Evolutionary conservation across 148 eudicot species (phyloP), one percentile per base, ranked within the genome.

Genomic region (Dianthus caryophyllus): DNA sequence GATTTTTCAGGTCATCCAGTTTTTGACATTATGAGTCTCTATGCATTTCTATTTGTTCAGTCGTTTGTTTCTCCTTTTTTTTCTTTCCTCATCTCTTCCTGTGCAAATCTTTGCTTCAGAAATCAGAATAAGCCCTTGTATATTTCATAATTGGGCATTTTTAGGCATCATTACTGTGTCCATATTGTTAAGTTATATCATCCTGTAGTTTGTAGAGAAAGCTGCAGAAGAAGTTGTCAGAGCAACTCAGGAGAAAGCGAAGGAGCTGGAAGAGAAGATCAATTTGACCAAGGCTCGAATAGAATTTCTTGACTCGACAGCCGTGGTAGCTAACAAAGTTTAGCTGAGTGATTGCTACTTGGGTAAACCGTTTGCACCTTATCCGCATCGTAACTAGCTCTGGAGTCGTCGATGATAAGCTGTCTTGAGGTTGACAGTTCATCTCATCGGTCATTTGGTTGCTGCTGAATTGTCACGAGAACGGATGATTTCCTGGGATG

Each of bases 221-320:
- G 99, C 99, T 38, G 96, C 99, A 0, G 88, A 84, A 76, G 87
- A 85, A 71, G 69, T 95, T 47, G 93, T 95, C 17, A 79, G 80
- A 9, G 82, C 84, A 5, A 86, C 84, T 60, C 86, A 67, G 74
- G 97, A 88, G 72, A 95, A 95, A 75, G 96, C 88, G 16, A 84
- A 80, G 30, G 97, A 95, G 69, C 77, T 87, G 70, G 88, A 87
- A 79, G 97, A 90, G 78, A 95, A 95, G 75, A 77, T 95, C 65
- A 84, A 71, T 73, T 79, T 90, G 65, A 90, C 96, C 14, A 84
- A 71, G 67, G 90, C 78, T 9, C 96, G 97, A 26, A 80, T 88
- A n/a, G 71, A 76, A n/a, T 83, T 95, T 73, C 96, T 95, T 53
- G 72, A 84, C 71, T 86, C 99, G 22, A 85, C 82, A 52, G 77